Base-by-base conservation (phyloP, 2,329 filamentous ascomycete species). In the Xylaria multiplex region DNA sequence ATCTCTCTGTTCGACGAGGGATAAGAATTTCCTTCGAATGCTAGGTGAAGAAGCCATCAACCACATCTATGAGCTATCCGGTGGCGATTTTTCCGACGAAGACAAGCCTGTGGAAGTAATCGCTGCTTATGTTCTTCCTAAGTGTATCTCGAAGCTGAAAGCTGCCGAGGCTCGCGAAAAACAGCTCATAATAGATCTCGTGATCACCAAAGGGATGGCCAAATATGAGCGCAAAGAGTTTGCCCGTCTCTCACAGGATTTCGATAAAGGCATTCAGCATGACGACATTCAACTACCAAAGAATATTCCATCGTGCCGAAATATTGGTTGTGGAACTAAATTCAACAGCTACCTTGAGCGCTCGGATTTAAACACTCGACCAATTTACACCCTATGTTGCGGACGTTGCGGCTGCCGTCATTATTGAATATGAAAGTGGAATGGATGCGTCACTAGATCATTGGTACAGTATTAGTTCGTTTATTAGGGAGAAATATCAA, bases 1-100 rank as follows among this genome's bases (percentile, higher is more conserved):
- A 11, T 48, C 22, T 2, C 22, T 62, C 0, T 14, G 14, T 14
- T 46, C 35, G 1, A 65, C 50, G 27, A 37, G 32, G 19, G 50
- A 65, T 9, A 53, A 35, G 40, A 6, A 8, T 3, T 60, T 52
- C 19, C 37, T 57, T 42, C 35, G 30, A 19, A 61, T 65, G 45
- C 58, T 65, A 19, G 52, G 30, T 2, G 19, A 35, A 7, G n/a
- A 16, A 53, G 63, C 63, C 13, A 37, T 6, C 19, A 24, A 46
- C 0, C 50, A 62, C 11, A 16, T 48, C 1, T 2, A 35, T n/a
- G 53, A 55, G 6, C 32, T 60, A 9, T 32, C 6, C 9, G 19
- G 9, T 19, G n/a, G 1, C 2, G 2, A 35, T 16, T 6, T 45
- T n/a, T 52, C 58, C 13, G 45, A 57, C 9, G 53, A 50, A 30